Base-by-base conservation (phyloP, 257 asterid genomes). In the Nicotiana obtusifolia region DNA sequence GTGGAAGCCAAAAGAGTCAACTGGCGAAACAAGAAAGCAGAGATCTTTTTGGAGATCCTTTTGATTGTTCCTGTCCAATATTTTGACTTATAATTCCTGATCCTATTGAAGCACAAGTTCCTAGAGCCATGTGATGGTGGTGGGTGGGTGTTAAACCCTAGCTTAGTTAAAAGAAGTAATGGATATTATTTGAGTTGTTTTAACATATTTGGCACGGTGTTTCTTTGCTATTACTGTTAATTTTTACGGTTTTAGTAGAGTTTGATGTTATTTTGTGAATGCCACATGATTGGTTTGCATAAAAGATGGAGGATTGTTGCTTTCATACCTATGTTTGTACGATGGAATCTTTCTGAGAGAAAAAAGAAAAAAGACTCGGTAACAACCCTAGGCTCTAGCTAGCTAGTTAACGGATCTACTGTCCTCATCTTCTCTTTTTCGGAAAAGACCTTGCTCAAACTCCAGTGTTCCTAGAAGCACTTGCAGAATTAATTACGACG, bases 81-180 rank as follows among this genome's bases (percentile, higher is more conserved):
- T 68, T 7, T 68, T 35, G 77, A 35, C 54, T 4, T 10, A 33
- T 17, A 10, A 33, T 37, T 68, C 28, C 53, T n/a, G 28, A 68
- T 10, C 19, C 30, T 35, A 9, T 68, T 68, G 77, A 35, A 68
- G 52, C 77, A 35, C 54, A 35, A 68, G 54, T 68, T 68, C 79
- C 61, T 73, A 73, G 60, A 73, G 79, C 79, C 41, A 73, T 47
- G 79, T 73, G 79, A 73, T 47, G 79, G 30, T 73, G 61, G 61
- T 73, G 78, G 78, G 52, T 35, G 76, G 17, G 76, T 73, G 59
- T n/a, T 71, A 41, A 47, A 44, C 61, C 37, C 79, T 47, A 73
- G 61, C 61, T 47, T 73, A 47, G 41, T 41, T 73, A 47, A 31
- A 41, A 69, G 33, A 33, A n/a, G n/a, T n/a, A n/a, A n/a, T n/a